phyloP scores from a whole-genome alignment of 2,329 filamentous ascomycete genomes.

The Arthroderma uncinatum region DNA sequence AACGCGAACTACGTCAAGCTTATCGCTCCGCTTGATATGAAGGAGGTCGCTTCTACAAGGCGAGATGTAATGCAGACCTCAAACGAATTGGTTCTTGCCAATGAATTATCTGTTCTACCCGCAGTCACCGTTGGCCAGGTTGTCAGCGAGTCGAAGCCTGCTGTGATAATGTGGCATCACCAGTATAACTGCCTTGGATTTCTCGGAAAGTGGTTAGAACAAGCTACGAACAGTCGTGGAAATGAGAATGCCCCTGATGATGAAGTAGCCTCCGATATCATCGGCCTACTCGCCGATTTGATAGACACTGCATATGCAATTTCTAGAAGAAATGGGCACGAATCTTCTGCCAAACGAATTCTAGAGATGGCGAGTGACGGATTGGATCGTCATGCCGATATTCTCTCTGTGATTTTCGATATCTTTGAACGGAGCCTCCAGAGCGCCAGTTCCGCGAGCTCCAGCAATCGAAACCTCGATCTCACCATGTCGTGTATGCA shows the following conservation, averaged over 20 bases:
- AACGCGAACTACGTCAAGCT: conserved; percentile 70
- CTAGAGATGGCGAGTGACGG: conserved; percentile 42
- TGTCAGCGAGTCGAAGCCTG: conserved; percentile 63
- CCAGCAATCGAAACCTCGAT: conserved; percentile 51
- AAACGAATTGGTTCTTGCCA: conserved; percentile 26
- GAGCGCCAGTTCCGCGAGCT: conserved; percentile 45
- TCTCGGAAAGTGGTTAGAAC: conserved; percentile 55
- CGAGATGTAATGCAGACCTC: background rate
- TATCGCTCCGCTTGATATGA: conserved; percentile 42
- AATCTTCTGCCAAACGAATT: conserved; percentile 32
- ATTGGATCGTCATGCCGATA: conserved; percentile 46
- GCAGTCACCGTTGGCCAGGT: conserved; percentile 43
- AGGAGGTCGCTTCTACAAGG: conserved; percentile 21
- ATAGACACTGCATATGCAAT: conserved; percentile 39
- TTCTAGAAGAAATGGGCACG: conserved; percentile 24
- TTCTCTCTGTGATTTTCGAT: conserved; percentile 70
- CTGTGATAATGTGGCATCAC: conserved; percentile 63
- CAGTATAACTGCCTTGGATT: conserved; percentile 70
- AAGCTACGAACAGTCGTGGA: conserved; percentile 38
- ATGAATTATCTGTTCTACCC: conserved; percentile 29
- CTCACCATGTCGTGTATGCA: conserved; percentile 65
- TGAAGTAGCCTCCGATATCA: conserved; percentile 59
- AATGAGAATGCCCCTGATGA: conserved; percentile 44
- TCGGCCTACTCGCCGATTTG: conserved; percentile 62
- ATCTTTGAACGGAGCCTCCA: conserved; percentile 62